Percentiles rank a stretch among this genome's conserved stretches.
Evolutionary conservation across 768 basidiomycete genomes (phyloP).

Genomic region (Amanita pallidorosea): DNA sequence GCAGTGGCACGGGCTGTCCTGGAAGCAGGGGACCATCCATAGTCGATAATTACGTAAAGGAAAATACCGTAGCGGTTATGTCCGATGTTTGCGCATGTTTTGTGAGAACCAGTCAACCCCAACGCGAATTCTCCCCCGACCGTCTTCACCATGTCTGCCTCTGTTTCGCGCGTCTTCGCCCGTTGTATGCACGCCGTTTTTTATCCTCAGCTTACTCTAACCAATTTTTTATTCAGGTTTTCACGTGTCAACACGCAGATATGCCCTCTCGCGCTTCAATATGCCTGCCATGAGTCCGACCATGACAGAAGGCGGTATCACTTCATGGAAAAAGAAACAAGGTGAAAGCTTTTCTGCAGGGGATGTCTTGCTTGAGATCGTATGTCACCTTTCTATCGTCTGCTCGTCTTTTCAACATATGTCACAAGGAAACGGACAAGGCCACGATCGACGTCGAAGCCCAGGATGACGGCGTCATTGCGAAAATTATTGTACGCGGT

Average conservation of each 20-base stretch:
- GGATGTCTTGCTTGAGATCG: slow-evolving; percentile 94
- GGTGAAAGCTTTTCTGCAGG: slow-evolving; percentile 84
- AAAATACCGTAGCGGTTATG: slow-evolving; percentile 4
- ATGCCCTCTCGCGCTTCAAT: slow-evolving; percentile 77
- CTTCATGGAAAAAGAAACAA: slow-evolving; percentile 95
- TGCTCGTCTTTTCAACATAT: background rate
- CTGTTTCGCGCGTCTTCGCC: slow-evolving; percentile 52
- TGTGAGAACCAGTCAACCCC: slow-evolving; percentile 13
- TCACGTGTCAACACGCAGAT: slow-evolving; percentile 68
- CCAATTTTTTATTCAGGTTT: slow-evolving; percentile 41
- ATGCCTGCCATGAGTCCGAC: slow-evolving; percentile 99
- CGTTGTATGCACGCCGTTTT: slow-evolving; percentile 39
- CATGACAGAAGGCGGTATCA: slow-evolving; percentile 99
- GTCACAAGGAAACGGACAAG: slow-evolving; percentile 93
- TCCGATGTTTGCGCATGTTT: slow-evolving; percentile 21
- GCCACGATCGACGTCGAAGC: slow-evolving; percentile 99
- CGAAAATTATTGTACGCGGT: slow-evolving; percentile 84
- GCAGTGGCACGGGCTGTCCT: slow-evolving; percentile 63
- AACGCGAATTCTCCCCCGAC: slow-evolving; percentile 11
- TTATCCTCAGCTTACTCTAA: background rate
- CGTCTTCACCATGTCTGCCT: slow-evolving; percentile 42
- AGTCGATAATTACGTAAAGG: slow-evolving; percentile 7
- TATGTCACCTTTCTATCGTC: slow-evolving; percentile 17
- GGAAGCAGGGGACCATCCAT: slow-evolving; percentile 40
- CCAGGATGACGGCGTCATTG: slow-evolving; percentile 93